A percentile compares a stretch with the other conserved stretches of the same genome.
These are phyloP conservation scores for Pestalotiopsis sp. DNA, from an alignment of 2,329 filamentous ascomycete species.

Conservation along the genomic window DNA sequence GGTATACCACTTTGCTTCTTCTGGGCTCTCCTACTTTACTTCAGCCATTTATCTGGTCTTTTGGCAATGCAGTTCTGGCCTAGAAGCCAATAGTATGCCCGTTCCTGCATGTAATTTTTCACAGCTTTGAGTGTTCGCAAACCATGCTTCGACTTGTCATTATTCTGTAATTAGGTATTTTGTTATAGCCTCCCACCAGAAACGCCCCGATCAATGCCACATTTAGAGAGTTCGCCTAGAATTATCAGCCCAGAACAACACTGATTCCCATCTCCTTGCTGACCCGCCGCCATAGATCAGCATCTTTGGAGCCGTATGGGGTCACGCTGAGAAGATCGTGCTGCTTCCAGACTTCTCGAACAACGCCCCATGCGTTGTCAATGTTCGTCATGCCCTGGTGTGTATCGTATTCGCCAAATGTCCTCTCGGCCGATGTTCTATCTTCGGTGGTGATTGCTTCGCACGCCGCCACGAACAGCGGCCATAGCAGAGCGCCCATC, in stretches of 20 bases:
- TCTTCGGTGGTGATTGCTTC: conserved; percentile 56
- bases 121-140: not conserved
- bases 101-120: not conserved
- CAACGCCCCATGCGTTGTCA: conserved; percentile 60
- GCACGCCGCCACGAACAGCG: conserved; percentile 64
- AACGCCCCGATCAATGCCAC: not conserved
- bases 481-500: conserved; percentile 67
- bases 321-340: conserved; percentile 40
- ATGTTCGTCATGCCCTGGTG: conserved; percentile 70
- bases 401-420: conserved; percentile 56
- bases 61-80: no score
- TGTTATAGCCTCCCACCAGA: no score
- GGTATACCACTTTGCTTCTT: no score
- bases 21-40: no score
- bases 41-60: no score
- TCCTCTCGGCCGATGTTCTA: conserved; percentile 49
- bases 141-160: not conserved
- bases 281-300: conserved; percentile 58
- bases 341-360: conserved; percentile 62
- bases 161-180: not conserved
- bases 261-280: conserved; percentile 60
- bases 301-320: conserved; percentile 22
- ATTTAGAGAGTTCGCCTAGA: not conserved
- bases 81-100: no score
- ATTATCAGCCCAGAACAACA: conserved; percentile 59